These are phyloP conservation scores for Lentinula novae-zelandiae DNA, from an alignment of 1,284 basidiomycete genomes.

Conservation along the genomic window DNA sequence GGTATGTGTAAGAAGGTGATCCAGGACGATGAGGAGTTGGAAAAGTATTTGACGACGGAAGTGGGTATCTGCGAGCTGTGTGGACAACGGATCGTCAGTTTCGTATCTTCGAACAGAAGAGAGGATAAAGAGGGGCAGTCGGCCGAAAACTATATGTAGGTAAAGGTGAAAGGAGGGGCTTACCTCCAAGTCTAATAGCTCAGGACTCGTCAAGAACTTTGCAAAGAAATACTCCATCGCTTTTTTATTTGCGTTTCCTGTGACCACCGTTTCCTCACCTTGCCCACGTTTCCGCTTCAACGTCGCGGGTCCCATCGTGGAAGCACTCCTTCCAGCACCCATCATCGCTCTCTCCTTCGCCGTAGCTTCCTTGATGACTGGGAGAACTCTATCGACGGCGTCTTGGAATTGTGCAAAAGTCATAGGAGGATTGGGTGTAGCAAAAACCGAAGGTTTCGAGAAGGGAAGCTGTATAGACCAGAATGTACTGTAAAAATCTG, in stretches of 20 bases:
- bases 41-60: slow-evolving; percentile 92
- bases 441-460: slow-evolving; percentile 66
- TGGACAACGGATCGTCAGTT: background rate
- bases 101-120: too few species aligned
- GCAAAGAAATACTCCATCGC: slow-evolving; percentile 74
- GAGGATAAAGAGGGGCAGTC: too few species aligned
- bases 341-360: slow-evolving; percentile 80
- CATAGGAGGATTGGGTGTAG: slow-evolving; percentile 31
- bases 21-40: slow-evolving; percentile 79
- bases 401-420: slow-evolving; percentile 63
- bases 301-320: slow-evolving; percentile 26
- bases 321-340: slow-evolving; percentile 53
- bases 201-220: slow-evolving; percentile 85
- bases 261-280: slow-evolving; percentile 24
- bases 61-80: slow-evolving; percentile 78
- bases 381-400: slow-evolving; percentile 66
- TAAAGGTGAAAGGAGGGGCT: slow-evolving; percentile 13
- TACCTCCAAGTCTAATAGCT: slow-evolving; percentile 84
- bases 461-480: slow-evolving; percentile 82
- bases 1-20: slow-evolving; percentile 78
- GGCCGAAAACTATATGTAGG: too few species aligned
- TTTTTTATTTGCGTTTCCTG: slow-evolving; percentile 33
- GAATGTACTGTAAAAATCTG: slow-evolving; percentile 81
- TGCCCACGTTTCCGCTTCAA: slow-evolving; percentile 66
- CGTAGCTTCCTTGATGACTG: slow-evolving; percentile 78